Percentiles rank a stretch among this genome's conserved stretches.
These are phyloP conservation scores for Bryopsis sp. DNA, from an alignment of 139 green algal genomes.

Conservation along the genomic window DNA sequence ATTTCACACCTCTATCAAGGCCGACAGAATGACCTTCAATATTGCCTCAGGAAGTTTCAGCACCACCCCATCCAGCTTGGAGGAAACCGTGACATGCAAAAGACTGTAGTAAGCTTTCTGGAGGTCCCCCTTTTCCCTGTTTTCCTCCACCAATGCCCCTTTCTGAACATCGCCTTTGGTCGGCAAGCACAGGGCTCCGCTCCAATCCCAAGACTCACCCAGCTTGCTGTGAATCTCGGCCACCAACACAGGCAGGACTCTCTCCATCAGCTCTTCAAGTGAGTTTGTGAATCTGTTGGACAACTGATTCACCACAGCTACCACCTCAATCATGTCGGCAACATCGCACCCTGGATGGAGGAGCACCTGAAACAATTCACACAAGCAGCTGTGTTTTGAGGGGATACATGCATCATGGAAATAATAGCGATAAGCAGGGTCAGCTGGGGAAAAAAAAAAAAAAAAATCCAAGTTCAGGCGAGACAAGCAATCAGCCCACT, in stretches of 20 bases:
- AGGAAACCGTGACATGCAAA: conserved; percentile 37
- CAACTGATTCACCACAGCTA: conserved; percentile 64
- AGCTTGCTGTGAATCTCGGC: conserved; percentile 37
- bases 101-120: conserved; percentile 68
- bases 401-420: no score
- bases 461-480: no score
- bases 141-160: conserved; percentile 50
- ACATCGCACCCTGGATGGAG: conserved; percentile 26
- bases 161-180: not conserved
- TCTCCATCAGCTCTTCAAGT: not conserved
- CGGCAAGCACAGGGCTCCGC: conserved; percentile 32
- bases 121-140: conserved; percentile 57
- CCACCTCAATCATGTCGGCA: conserved; percentile 47
- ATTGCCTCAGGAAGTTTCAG: not conserved
- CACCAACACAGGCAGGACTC: not conserved
- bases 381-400: no score
- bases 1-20: not conserved
- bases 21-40: not conserved
- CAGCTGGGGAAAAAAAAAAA: no score
- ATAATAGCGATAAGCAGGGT: no score
- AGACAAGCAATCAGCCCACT: no score
- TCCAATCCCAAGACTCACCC: conserved; percentile 66
- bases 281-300: conserved; percentile 5
- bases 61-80: not conserved
- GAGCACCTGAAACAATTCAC: not conserved